Base-by-base conservation (phyloP, 495 filamentous ascomycete species). In the Penicillium longicatenatum region DNA sequence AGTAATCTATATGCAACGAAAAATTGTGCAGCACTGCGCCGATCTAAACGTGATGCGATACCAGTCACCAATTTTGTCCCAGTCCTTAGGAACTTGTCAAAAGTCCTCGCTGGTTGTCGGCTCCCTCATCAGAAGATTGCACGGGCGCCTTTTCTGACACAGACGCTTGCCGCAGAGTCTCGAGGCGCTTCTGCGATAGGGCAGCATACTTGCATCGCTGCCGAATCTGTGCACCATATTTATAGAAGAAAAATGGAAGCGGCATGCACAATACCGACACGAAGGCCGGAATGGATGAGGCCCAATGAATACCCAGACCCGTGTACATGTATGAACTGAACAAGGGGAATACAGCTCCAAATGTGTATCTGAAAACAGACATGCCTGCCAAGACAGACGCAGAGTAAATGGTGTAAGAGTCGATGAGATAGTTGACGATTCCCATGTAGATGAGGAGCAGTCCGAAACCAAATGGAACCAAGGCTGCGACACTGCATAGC, bases 381-480 rank as follows among this genome's bases (percentile, higher is more conserved):
- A 89, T 92, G 35, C 89, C 89, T 1, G 91, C 91, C 11, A 95
- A 75, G 0, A 90, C 89, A 0, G 86, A 89, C 1, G 91, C 90
- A 5, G 90, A 89, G 62, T 87, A 93, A 55, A 93, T 88, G 46
- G 86, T 89, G 74, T 92, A 89, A 12, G 86, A 79, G 66, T 92
- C 89, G 60, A 92, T 87, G 20, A 93, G 78, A 68, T 92, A 94
- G 65, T 85, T 90, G 77, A 90, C 83, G 58, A 91, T 79, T 39
- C 80, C 78, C 22, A 92, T 76, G 78, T 91, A 91, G 20, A 92
- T 82, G 17, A 88, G 68, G 1, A 90, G 85, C 77, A 89, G 84
- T 22, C 88, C 86, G 53, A 89, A 88, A 2, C 88, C 90, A 63
- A 93, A 92, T 6, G 88, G 82, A 8, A 80, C 83, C 16, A 82